A percentile compares a stretch with the other conserved stretches of the same genome.
phyloP scores from a whole-genome alignment of 2,329 filamentous ascomycete genomes.

The Dendryphion nanum region DNA sequence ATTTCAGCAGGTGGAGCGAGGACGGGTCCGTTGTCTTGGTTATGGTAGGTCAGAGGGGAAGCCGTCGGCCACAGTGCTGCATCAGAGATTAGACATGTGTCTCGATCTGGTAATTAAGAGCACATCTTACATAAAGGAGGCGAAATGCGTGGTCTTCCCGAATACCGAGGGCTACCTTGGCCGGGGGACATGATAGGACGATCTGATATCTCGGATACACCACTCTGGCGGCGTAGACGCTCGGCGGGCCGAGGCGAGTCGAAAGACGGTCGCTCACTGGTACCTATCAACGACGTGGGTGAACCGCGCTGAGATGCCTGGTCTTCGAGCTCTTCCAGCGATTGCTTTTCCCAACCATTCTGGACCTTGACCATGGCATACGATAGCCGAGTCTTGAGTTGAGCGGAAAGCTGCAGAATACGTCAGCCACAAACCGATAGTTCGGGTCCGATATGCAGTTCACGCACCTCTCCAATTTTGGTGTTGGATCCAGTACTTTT shows the following conservation, averaged over 20 bases:
- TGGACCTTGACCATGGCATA: conserved; percentile 93
- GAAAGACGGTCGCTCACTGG: conserved; percentile 25
- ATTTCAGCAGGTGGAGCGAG: conserved; percentile 36
- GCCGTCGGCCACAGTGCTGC: conserved; percentile 29
- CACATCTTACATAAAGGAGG: conserved; percentile 26
- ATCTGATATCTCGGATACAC: conserved; percentile 36
- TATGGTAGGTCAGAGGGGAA: conserved; percentile 27
- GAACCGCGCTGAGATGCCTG: conserved; percentile 68
- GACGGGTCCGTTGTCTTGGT: conserved; percentile 17
- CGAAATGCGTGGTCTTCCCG: conserved; percentile 19
- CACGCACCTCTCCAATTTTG: conserved; percentile 74
- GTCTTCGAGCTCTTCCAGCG: conserved; percentile 74
- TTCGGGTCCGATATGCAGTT: conserved; percentile 8
- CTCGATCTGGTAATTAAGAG: no score
- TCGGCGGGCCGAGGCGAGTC: conserved; percentile 28
- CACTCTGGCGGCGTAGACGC: conserved; percentile 33
- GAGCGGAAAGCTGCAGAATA: conserved; percentile 64
- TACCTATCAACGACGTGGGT: conserved; percentile 59
- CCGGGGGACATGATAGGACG: conserved; percentile 33
- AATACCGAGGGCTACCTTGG: conserved; percentile 22
- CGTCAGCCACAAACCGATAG: conserved; percentile 21
- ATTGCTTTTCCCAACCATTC: conserved; percentile 79
- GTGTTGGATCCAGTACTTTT: conserved; percentile 64
- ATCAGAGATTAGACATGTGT: conserved; percentile 6
- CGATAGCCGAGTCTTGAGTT: conserved; percentile 78